Percentiles rank a stretch among this genome's conserved stretches.
Conservation (phyloP, 179 eudicot genomes). For the Beta corolliflora region DNA sequence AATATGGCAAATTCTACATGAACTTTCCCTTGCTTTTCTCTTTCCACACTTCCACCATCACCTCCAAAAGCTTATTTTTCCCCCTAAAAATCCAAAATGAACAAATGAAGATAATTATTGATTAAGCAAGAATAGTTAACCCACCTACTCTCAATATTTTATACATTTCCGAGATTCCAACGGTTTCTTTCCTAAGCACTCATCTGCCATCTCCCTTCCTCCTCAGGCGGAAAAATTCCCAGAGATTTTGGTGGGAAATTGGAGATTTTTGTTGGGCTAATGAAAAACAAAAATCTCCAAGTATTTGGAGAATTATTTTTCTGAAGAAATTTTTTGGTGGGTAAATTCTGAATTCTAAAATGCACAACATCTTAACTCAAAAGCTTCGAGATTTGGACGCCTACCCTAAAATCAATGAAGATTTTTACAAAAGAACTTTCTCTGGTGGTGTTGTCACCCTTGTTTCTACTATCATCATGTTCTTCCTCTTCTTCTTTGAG, state of each 20-base stretch:
- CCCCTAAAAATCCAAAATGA: no score
- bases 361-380: slow-evolving; percentile 50
- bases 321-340: slow-evolving; percentile 6
- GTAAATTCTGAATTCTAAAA: slow-evolving; percentile 22
- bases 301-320: not conserved
- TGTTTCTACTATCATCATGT: slow-evolving; percentile 50
- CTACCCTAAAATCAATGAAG: slow-evolving; percentile 81
- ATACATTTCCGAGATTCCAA: slow-evolving; percentile 7
- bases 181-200: slow-evolving; percentile 8
- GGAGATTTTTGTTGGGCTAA: slow-evolving; percentile 10
- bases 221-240: not conserved
- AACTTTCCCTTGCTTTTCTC: no score
- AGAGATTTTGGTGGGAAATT: not conserved
- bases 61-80: no score
- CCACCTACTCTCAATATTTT: no score
- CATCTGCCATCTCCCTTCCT: not conserved
- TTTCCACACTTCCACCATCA: no score
- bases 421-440: slow-evolving; percentile 64
- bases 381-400: slow-evolving; percentile 74
- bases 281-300: not conserved
- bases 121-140: no score
- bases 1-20: no score
- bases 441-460: slow-evolving; percentile 73
- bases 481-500: slow-evolving; percentile 69
- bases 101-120: no score